Percentiles rank a stretch among this genome's conserved stretches.
Evolutionary conservation across 2,329 filamentous ascomycete genomes (phyloP).

Genomic region (Colletotrichum ledebouriae): DNA sequence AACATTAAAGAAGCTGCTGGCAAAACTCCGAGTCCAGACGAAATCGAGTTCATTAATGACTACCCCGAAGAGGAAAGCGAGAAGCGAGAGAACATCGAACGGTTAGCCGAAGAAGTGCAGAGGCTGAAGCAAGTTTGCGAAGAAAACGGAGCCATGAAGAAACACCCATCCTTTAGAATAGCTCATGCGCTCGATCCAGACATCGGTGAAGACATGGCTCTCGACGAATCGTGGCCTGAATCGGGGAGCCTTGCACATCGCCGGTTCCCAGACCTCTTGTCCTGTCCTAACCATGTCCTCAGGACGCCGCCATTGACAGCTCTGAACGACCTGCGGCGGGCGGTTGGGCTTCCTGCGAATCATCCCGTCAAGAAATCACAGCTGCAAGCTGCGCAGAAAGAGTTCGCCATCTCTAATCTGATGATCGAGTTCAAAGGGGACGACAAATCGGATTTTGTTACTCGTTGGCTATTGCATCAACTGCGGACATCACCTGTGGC

Average conservation of each 20-base stretch:
- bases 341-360: constrained; percentile 53
- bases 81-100: constrained; percentile 51
- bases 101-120: constrained; percentile 51
- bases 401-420: constrained; percentile 61
- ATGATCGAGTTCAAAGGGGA: constrained; percentile 53
- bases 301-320: constrained; percentile 56
- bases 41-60: constrained; percentile 59
- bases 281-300: constrained; percentile 62
- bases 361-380: constrained; percentile 51
- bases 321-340: constrained; percentile 55
- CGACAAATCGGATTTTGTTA: constrained; percentile 61
- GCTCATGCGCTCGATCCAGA: constrained; percentile 56
- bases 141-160: constrained; percentile 57
- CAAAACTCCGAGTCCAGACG: constrained; percentile 51
- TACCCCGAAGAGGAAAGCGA: constrained; percentile 55
- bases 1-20: constrained; percentile 49
- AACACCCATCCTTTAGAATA: constrained; percentile 55
- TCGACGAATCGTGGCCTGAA: constrained; percentile 51
- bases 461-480: constrained; percentile 66
- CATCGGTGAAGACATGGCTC: constrained; percentile 57
- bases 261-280: constrained; percentile 61
- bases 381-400: constrained; percentile 60
- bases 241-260: constrained; percentile 54
- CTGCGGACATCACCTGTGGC: constrained; percentile 62
- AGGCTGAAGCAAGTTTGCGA: constrained; percentile 57